Evolutionary conservation across 1,139 yeast species (phyloP).

Genomic region (Hyphopichia wangnamkhiaoensis): DNA sequence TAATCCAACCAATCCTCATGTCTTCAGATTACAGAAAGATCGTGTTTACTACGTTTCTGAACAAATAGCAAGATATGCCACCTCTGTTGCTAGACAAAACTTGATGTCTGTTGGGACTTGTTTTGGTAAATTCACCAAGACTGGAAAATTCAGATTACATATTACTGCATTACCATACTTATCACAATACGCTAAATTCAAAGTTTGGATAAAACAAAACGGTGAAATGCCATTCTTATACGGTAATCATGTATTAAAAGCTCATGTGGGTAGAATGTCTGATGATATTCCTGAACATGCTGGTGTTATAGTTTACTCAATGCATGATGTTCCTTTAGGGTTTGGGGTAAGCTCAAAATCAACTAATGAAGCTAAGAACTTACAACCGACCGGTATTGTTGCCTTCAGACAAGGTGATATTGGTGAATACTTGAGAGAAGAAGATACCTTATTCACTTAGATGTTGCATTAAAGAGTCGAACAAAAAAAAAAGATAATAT

Average conservation of each 20-base stretch:
- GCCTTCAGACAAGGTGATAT: conserved; percentile 97
- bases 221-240: conserved; percentile 99
- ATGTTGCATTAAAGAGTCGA: too few relatives aligned
- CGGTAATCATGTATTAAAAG: conserved; percentile 95
- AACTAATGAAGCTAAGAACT: conserved; percentile 82
- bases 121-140: conserved; percentile 94
- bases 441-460: conserved; percentile 88
- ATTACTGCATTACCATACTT: conserved; percentile 85
- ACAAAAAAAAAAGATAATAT: too few relatives aligned
- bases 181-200: conserved; percentile 87
- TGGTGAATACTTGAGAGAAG: conserved; percentile 97
- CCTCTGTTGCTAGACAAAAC: conserved; percentile 84
- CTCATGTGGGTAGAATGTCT: conserved; percentile 94
- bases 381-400: conserved; percentile 92
- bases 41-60: conserved; percentile 92
- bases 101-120: conserved; percentile 93
- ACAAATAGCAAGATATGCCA: conserved; percentile 80
- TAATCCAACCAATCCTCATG: conserved; percentile 88
- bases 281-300: conserved; percentile 99
- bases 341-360: conserved; percentile 95
- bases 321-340: conserved; percentile 92
- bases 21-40: conserved; percentile 93
- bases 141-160: conserved; percentile 94
- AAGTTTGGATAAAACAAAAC: conserved; percentile 93
- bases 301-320: conserved; percentile 86